Evolutionary conservation across 306 rosid species (phyloP).

Genomic region (Lotus japonicus): DNA sequence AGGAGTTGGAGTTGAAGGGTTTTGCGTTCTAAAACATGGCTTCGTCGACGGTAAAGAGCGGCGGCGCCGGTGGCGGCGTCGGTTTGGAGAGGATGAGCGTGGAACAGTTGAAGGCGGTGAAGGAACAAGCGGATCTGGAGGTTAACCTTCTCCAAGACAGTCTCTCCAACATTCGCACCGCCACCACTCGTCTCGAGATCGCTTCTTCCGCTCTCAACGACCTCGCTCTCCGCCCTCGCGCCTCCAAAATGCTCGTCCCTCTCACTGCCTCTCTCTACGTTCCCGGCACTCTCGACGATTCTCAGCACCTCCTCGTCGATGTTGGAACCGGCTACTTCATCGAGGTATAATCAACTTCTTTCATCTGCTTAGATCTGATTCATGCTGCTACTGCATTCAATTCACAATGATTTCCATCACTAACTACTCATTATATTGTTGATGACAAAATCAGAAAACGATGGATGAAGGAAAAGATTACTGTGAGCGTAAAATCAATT

Average conservation of each 20-base stretch:
- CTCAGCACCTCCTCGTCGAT: conserved; percentile 65
- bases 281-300: conserved; percentile 71
- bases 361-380: neutral
- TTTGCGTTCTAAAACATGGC: conserved; percentile 22
- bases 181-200: conserved; percentile 77
- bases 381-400: neutral
- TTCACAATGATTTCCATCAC: too few relatives aligned
- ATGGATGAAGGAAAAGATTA: conserved; percentile 84
- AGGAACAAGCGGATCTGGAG: conserved; percentile 79
- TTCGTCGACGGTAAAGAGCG: conserved; percentile 41
- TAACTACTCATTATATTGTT: neutral
- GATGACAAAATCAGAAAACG: conserved; percentile 45
- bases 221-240: conserved; percentile 75
- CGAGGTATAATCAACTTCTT: conserved; percentile 36
- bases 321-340: conserved; percentile 96
- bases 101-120: conserved; percentile 73
- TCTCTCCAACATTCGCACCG: conserved; percentile 81
- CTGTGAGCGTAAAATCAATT: conserved; percentile 79
- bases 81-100: conserved; percentile 73
- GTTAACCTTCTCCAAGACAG: conserved; percentile 83
- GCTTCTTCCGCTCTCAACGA: conserved; percentile 77
- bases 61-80: conserved; percentile 14
- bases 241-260: conserved; percentile 75
- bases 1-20: neutral
- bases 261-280: conserved; percentile 96